Evolutionary conservation across 2,329 filamentous ascomycete species (phyloP).

Genomic region (Ustulina deusta): DNA sequence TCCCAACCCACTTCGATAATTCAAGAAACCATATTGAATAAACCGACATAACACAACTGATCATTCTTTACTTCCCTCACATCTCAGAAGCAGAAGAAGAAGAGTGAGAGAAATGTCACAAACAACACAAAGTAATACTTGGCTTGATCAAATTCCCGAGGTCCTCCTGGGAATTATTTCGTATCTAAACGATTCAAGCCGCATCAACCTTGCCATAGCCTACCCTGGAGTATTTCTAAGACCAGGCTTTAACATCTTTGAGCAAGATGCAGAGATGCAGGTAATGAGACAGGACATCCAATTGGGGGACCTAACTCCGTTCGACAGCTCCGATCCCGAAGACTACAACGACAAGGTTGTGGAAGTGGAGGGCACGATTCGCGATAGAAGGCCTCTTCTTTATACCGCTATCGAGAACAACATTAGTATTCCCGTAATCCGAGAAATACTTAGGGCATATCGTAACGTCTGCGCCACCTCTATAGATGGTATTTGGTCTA

Average conservation of each 20-base stretch:
- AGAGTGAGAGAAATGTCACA: neutral
- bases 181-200: neutral
- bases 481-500: slow-evolving; percentile 30
- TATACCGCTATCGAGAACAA: slow-evolving; percentile 10
- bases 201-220: slow-evolving; percentile 9
- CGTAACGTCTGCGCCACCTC: neutral
- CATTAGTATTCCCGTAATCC: neutral
- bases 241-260: neutral
- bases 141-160: neutral
- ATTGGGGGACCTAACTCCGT: too few species aligned
- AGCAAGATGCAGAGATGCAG: neutral
- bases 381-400: slow-evolving; percentile 1
- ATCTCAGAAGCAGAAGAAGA: neutral
- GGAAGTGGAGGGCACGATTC: neutral
- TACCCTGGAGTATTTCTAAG: slow-evolving; percentile 17
- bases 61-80: neutral
- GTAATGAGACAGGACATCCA: too few species aligned
- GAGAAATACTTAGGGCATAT: slow-evolving; percentile 16
- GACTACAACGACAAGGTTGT: too few species aligned
- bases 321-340: neutral
- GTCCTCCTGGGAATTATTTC: neutral
- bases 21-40: neutral
- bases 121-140: neutral
- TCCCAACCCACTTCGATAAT: neutral
- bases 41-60: neutral